phyloP scores from a whole-genome alignment of 2,329 filamentous ascomycete genomes.

The Canariomyces notabilis region DNA sequence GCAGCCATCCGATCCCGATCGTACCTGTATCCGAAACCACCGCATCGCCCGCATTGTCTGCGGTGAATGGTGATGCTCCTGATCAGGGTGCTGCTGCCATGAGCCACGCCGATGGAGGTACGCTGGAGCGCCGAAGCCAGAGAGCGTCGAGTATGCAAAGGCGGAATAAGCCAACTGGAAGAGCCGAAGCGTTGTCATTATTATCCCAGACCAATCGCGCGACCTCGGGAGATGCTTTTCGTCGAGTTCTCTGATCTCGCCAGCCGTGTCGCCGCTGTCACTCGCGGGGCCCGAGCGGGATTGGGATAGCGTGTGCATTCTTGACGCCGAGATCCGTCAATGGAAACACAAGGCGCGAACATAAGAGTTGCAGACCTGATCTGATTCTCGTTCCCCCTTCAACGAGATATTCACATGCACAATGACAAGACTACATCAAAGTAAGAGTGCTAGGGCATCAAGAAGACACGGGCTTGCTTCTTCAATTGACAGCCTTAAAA shows the following conservation, averaged over 20 bases:
- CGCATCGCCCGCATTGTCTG: slow-evolving; percentile 6
- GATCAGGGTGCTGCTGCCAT: slow-evolving; percentile 3
- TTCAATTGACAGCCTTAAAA: background rate
- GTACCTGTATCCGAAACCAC: slow-evolving; percentile 13
- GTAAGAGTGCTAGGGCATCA: no score
- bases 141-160: slow-evolving; percentile 14
- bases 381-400: no score
- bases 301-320: background rate
- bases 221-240: slow-evolving; percentile 14
- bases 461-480: no score
- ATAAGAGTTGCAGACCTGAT: background rate
- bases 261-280: background rate
- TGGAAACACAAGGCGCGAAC: background rate
- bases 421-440: no score
- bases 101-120: slow-evolving; percentile 9
- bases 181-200: slow-evolving; percentile 17
- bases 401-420: no score
- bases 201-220: slow-evolving; percentile 17
- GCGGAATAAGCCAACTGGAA: slow-evolving; percentile 31
- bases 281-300: background rate
- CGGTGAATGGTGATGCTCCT: background rate
- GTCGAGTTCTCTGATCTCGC: background rate
- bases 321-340: background rate
- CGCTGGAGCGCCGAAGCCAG: slow-evolving; percentile 11
- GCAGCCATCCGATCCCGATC: background rate